A percentile compares a stretch with the other conserved stretches of the same genome.
phyloP scores from a whole-genome alignment of 257 asterid genomes.

The Euphrasia confusa region DNA sequence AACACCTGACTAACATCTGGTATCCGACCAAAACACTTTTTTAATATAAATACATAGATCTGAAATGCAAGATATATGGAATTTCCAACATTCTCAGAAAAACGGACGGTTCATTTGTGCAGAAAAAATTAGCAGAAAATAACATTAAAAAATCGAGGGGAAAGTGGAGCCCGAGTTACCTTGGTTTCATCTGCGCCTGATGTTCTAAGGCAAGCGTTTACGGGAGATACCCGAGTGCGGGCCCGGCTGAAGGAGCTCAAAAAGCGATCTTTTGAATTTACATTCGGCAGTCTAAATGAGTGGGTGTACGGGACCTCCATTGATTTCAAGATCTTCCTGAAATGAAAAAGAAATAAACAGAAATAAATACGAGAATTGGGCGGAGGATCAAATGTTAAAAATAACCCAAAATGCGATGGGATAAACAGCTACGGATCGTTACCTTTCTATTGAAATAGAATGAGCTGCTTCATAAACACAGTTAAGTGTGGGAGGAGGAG shows the following conservation, averaged over 20 bases:
- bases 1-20: slow-evolving; percentile 41
- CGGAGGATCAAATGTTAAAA: not conserved
- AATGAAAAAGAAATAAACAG: not conserved
- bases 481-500: not conserved
- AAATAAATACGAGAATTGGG: not conserved
- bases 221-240: slow-evolving; percentile 25
- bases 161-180: slow-evolving; percentile 28
- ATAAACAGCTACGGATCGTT: too few relatives aligned
- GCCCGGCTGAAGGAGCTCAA: slow-evolving; percentile 20
- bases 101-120: not conserved
- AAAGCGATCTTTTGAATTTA: slow-evolving; percentile 23
- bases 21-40: slow-evolving; percentile 5
- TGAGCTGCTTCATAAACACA: not conserved
- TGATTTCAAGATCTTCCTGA: slow-evolving; percentile 15
- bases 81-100: not conserved
- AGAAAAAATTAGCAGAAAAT: too few relatives aligned
- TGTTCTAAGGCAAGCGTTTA: slow-evolving; percentile 34
- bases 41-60: too few relatives aligned
- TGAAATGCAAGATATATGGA: not conserved
- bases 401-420: not conserved
- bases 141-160: too few relatives aligned
- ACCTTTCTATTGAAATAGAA: not conserved
- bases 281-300: slow-evolving; percentile 35
- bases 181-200: slow-evolving; percentile 37
- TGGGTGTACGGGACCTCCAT: slow-evolving; percentile 49